These are phyloP conservation scores for Mycena galericulata DNA, from an alignment of 768 basidiomycete species.

Conservation along the genomic window DNA sequence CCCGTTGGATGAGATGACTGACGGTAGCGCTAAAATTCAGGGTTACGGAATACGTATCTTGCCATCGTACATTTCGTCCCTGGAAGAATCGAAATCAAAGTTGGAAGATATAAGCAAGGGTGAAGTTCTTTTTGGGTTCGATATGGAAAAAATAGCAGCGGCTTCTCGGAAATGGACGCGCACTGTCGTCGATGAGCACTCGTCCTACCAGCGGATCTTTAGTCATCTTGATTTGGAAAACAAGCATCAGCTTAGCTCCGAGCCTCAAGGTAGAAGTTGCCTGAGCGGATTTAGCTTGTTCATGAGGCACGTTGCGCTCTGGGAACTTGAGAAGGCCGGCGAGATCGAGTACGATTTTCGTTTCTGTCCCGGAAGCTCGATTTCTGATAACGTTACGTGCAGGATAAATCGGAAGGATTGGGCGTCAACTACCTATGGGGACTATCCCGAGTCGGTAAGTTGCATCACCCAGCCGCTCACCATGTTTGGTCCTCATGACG, in stretches of 20 bases:
- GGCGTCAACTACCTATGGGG: slow-evolving; percentile 5
- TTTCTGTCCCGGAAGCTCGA: neutral
- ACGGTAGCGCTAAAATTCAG: neutral
- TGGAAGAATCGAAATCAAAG: slow-evolving; percentile 6
- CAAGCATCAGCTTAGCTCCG: neutral
- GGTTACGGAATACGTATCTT: slow-evolving; percentile 3
- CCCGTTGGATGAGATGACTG: neutral
- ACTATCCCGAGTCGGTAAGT: neutral
- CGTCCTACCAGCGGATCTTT: neutral
- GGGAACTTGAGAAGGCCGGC: slow-evolving; percentile 2
- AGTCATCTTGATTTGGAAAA: neutral
- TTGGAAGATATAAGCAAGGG: neutral
- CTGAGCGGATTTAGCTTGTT: slow-evolving; percentile 2
- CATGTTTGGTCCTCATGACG: neutral
- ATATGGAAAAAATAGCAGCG: slow-evolving; percentile 10
- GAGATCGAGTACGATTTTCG: slow-evolving; percentile 5
- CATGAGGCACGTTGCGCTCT: slow-evolving; percentile 14
- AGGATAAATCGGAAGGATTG: slow-evolving; percentile 2
- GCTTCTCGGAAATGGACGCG: slow-evolving; percentile 8
- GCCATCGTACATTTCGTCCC: slow-evolving; percentile 8
- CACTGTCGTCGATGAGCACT: neutral
- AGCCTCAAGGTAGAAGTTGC: neutral
- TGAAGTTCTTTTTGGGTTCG: slow-evolving; percentile 3
- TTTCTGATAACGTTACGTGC: neutral
- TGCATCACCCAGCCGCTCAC: no score